Evolutionary conservation across 1,139 yeast genomes (phyloP), one percentile per base, ranked within the genome.

Genomic region (Geotrichum australiense): DNA sequence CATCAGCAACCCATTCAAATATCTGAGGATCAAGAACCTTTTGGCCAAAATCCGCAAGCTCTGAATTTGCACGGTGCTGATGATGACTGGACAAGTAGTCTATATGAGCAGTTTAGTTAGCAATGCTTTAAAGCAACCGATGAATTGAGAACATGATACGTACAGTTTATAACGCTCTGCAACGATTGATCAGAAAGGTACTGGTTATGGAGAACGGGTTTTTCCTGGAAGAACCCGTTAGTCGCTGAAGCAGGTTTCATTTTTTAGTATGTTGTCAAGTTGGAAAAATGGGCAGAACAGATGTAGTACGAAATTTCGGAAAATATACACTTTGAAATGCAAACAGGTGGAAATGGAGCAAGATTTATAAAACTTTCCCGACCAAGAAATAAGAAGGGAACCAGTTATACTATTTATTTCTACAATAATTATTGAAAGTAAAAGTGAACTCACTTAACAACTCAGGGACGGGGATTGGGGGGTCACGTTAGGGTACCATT

Each of bases 1-100:
- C 63, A 15, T 59, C 63, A 3, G 49, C 54, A 7, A 55, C 43
- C 56, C 57, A 55, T n/a, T 54, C 56, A 39, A 55, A 50, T 5
- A 54, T 47, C 27, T 52, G 50, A 3, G 39, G 45, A 6, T 53
- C 37, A 3, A 57, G 37, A n/a, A 58, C 57, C 15, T 36, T 39
- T 5, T 49, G 53, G 4, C 62, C 62, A 16, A 58, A 45, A 2
- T 29, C 35, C 3, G 16, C 39, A 19, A 56, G 49, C 23, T 54
- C 59, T 5, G 30, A 34, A 10, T 10, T 15, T 2, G 51, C 51
- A 16, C 43, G 22, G 16, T 23, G 33, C 5, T 47, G 31, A 5
- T 47, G 40, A 2, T 41, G 23, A 1, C 30, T 35, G 3, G 56
- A 52, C 12, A 45, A 43, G 33, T 47, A 46, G 30, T 41, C 43